Base-by-base conservation (phyloP, 768 basidiomycete genomes). In the Mycena rosella region DNA sequence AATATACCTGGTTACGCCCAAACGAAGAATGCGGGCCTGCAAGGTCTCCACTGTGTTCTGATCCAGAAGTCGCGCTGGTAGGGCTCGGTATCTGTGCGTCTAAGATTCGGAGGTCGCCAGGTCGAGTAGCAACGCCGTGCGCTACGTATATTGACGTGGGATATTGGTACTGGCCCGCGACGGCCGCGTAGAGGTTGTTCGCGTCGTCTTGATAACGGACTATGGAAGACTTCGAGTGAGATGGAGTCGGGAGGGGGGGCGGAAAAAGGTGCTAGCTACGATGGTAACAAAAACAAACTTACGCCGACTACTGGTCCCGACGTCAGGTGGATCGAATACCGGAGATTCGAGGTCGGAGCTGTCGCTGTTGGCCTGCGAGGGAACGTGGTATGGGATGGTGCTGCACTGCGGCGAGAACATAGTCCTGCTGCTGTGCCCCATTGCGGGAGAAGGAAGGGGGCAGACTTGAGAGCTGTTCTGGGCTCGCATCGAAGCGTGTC, bases 301-400 rank as follows among this genome's bases (percentile, higher is more conserved):
- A 88, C 85, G 80, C 51, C 68, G 68, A 83, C 74, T 76, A 74
- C 81, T 85, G 84, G 86, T 84, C 68, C 82, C 79, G 81, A 83
- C 77, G 69, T 83, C 77, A 77, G 83, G 80, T 54, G 85, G 76
- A 62, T 81, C 82, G 79, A 90, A 90, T 58, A 88, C 85, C 71
- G 92, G 91, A 3, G 92, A 92, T 73, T 91, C 90, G 26, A 93
- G 79, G 67, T 89, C 91, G 58, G 91, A 92, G 75, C 89, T 88
- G 74, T 92, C 91, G 75, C 92, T 91, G 77, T 89, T 91, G 26
- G 90, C 91, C 79, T 88, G 90, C 48, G 86, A 42, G 62, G 62
- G 27, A 45, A 59, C 14, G 6, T 60, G 52, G 18, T 40, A 62
- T 30, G 56, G 26, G 51, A 57, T 22, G 9, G 48, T 27, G 40